Evolutionary conservation across 2,329 filamentous ascomycete species (phyloP).

Genomic region (Incumbomyces delicatus): DNA sequence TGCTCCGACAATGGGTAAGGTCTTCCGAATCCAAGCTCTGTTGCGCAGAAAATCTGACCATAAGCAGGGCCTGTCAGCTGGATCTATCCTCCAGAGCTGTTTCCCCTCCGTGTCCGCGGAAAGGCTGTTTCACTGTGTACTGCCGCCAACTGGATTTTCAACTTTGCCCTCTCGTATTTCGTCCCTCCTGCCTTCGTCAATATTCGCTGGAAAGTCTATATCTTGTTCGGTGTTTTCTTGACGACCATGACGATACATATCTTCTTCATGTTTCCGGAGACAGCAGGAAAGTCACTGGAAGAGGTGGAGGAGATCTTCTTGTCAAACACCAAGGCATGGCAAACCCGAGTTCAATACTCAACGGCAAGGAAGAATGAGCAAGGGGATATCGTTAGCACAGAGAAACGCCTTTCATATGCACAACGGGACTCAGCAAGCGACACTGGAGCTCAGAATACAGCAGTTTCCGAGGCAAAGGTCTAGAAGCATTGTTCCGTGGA

Average conservation of each 20-base stretch:
- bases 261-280: slow-evolving; percentile 57
- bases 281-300: slow-evolving; percentile 63
- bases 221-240: slow-evolving; percentile 68
- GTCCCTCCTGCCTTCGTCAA: slow-evolving; percentile 50
- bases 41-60: not conserved
- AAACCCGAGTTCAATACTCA: not conserved
- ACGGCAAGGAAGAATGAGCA: not conserved
- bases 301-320: slow-evolving; percentile 65
- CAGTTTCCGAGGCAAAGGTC: too few species aligned
- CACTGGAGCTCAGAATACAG: too few species aligned
- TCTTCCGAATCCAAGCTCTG: too few species aligned
- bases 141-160: slow-evolving; percentile 54
- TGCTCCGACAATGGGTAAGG: slow-evolving; percentile 39
- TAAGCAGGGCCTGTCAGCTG: slow-evolving; percentile 46
- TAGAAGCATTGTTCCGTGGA: too few species aligned
- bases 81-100: slow-evolving; percentile 54
- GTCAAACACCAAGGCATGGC: not conserved
- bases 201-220: slow-evolving; percentile 55
- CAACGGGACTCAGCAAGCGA: too few species aligned
- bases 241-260: slow-evolving; percentile 59
- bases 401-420: not conserved
- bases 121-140: slow-evolving; percentile 55
- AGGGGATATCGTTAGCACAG: not conserved
- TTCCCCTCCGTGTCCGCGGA: slow-evolving; percentile 51
- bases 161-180: slow-evolving; percentile 46